Evolutionary conservation across 75 land plant genomes (phyloP), one percentile per base, ranked within the genome.

Genomic region (Chamaecyparis obtusa): DNA sequence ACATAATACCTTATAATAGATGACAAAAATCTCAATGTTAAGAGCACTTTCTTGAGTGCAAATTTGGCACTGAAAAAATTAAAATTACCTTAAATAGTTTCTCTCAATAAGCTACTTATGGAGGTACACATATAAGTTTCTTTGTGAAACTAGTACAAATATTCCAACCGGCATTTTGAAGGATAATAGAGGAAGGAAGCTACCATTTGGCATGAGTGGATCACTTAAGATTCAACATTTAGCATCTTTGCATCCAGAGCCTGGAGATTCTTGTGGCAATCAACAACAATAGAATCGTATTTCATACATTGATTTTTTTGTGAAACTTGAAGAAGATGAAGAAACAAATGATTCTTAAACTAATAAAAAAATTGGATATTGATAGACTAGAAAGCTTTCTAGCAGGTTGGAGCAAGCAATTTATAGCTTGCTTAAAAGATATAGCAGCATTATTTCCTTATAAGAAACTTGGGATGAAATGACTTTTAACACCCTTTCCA

Each of bases 41-140:
- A 37, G 33, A 44, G 21, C 83, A 43, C 49, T 35, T 86, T 81
- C 24, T 39, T 86, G 30, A 74, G n/a, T 83, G 85, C 17, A 27
- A 86, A 55, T 43, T 36, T 55, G 21, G 21, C 27, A 49, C 27
- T 19, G 36, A 84, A 60, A 19, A 55, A 4, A 84, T 32, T 27
- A 30, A 84, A 10, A 44, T 83, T 51, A 7, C 36, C 64, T 84
- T 71, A 27, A 24, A 32, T 48, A 64, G 19, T 84, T 84, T 71
- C 84, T 33, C 36, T 55, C 80, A 36, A 86, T 7, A 64, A 44
- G 27, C 17, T 43, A 87, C 37, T 79, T 86, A 35, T 71, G 57
- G 90, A 97, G 99, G 87, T 96, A 97, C 89, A 97, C 95, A 86
- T 97, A 97, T 88, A 97, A 97, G 87, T 96, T 96, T 87, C 92